phyloP scores from a whole-genome alignment of 2,329 filamentous ascomycete species.

The Pseudophaeomoniella oleicola region DNA sequence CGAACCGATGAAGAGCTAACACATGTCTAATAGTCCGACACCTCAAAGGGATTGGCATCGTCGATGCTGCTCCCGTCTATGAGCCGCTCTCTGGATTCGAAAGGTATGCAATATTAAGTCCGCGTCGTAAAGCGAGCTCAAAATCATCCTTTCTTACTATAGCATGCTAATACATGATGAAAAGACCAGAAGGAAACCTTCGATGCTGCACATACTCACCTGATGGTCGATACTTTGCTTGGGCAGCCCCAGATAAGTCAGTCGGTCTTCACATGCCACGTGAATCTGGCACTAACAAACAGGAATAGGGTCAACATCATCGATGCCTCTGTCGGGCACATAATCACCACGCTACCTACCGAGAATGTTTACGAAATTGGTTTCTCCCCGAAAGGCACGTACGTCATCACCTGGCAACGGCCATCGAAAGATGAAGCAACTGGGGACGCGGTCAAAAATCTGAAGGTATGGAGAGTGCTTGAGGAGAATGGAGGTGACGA shows the following conservation, averaged over 20 bases:
- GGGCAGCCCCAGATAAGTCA: slow-evolving; percentile 68
- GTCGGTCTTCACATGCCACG: slow-evolving; percentile 9
- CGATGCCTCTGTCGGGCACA: slow-evolving; percentile 61
- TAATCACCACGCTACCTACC: slow-evolving; percentile 60
- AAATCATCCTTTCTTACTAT: too few relatives aligned
- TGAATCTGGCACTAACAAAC: slow-evolving; percentile 5
- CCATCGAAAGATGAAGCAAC: slow-evolving; percentile 72
- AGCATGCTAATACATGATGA: slow-evolving; percentile 5
- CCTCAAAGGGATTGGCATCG: slow-evolving; percentile 86
- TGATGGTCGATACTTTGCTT: slow-evolving; percentile 91
- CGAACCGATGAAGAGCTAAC: neutral
- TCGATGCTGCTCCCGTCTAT: slow-evolving; percentile 84
- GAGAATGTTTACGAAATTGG: slow-evolving; percentile 84
- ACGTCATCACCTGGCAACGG: slow-evolving; percentile 92
- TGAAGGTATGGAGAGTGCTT: slow-evolving; percentile 87
- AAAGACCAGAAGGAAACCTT: slow-evolving; percentile 80
- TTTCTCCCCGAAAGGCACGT: slow-evolving; percentile 86
- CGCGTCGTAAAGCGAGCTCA: neutral
- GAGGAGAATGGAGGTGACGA: slow-evolving; percentile 49
- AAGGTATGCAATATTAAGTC: slow-evolving; percentile 24
- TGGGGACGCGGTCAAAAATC: slow-evolving; percentile 89
- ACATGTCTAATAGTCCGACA: slow-evolving; percentile 53
- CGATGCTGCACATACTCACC: slow-evolving; percentile 92
- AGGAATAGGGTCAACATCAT: slow-evolving; percentile 64
- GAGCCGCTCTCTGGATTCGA: slow-evolving; percentile 66